phyloP scores from a whole-genome alignment of 768 basidiomycete genomes.

The Roridomyces roridus region DNA sequence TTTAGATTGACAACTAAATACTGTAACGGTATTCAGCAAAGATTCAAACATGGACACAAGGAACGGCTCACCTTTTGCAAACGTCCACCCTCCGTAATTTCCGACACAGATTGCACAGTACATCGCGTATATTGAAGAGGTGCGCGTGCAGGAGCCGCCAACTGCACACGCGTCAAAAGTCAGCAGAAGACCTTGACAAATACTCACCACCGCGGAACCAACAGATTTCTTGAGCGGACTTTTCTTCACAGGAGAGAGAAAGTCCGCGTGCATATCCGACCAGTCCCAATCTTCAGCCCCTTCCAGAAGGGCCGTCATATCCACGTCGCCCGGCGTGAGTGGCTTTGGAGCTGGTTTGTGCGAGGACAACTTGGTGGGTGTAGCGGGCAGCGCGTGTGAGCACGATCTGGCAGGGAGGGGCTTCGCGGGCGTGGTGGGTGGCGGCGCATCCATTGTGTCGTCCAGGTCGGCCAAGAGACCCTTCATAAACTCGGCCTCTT shows the following conservation, averaged over 20 bases:
- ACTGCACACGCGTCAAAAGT: conserved; percentile 2
- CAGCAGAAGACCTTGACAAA: neutral
- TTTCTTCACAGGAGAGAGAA: conserved; percentile 57
- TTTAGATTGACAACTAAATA: conserved; percentile 49
- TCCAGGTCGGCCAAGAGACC: conserved; percentile 59
- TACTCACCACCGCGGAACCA: neutral
- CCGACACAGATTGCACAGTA: conserved; percentile 52
- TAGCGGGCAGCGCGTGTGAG: conserved; percentile 17
- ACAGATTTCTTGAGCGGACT: conserved; percentile 27
- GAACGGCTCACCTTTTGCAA: conserved; percentile 49
- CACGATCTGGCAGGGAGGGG: conserved; percentile 13
- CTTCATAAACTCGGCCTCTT: conserved; percentile 68
- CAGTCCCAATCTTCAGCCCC: conserved; percentile 78
- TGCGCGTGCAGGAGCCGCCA: conserved; percentile 20
- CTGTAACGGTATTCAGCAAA: neutral
- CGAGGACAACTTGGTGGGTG: conserved; percentile 24
- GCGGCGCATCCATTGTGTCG: conserved; percentile 50
- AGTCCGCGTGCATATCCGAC: conserved; percentile 59
- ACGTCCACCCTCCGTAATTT: conserved; percentile 34
- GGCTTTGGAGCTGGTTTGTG: conserved; percentile 5
- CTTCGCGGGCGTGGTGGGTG: conserved; percentile 39
- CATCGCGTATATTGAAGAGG: conserved; percentile 59
- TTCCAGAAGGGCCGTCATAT: conserved; percentile 58
- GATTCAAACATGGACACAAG: neutral
- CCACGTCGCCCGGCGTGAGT: conserved; percentile 39